phyloP scores from a whole-genome alignment of 139 green algal genomes.

The Chlamydomonas sphaeroides region DNA sequence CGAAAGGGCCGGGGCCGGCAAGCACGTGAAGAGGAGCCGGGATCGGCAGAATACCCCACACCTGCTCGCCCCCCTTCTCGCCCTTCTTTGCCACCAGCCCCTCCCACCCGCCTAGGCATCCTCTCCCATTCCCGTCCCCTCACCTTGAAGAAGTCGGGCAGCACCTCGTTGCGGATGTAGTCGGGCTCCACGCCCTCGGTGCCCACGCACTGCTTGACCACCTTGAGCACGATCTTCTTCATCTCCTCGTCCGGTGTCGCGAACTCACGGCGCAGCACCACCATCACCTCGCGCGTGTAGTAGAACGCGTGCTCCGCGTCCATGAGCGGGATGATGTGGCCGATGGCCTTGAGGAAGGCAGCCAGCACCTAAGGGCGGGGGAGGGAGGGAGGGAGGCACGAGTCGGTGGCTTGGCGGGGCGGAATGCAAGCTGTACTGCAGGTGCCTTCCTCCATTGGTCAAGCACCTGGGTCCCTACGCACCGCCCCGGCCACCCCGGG shows the following conservation, averaged over 20 bases:
- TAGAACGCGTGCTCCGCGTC: conserved; percentile 98
- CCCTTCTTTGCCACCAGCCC: background rate
- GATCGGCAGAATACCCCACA: too few relatives aligned
- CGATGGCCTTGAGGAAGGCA: conserved; percentile 94
- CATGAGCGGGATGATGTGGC: conserved; percentile 99
- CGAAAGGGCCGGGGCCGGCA: too few relatives aligned
- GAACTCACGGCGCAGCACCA: conserved; percentile 98
- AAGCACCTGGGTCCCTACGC: too few relatives aligned
- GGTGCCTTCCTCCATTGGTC: too few relatives aligned
- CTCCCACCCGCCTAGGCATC: background rate
- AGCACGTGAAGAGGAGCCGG: too few relatives aligned
- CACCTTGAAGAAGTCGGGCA: conserved; percentile 95
- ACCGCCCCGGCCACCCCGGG: too few relatives aligned
- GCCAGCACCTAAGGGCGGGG: conserved; percentile 73
- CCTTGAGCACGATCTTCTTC: conserved; percentile 99
- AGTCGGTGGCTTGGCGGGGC: too few relatives aligned
- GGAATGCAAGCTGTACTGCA: background rate
- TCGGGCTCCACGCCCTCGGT: conserved; percentile 96
- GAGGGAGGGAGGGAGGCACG: background rate
- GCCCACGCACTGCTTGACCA: conserved; percentile 97
- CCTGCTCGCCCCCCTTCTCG: background rate
- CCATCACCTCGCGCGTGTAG: conserved; percentile 98
- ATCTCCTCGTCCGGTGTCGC: conserved; percentile 98
- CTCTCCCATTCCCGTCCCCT: background rate
- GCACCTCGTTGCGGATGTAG: conserved; percentile 92